Evolutionary conservation across 257 asterid genomes (phyloP).

Genomic region (Salvia miltiorrhiza): DNA sequence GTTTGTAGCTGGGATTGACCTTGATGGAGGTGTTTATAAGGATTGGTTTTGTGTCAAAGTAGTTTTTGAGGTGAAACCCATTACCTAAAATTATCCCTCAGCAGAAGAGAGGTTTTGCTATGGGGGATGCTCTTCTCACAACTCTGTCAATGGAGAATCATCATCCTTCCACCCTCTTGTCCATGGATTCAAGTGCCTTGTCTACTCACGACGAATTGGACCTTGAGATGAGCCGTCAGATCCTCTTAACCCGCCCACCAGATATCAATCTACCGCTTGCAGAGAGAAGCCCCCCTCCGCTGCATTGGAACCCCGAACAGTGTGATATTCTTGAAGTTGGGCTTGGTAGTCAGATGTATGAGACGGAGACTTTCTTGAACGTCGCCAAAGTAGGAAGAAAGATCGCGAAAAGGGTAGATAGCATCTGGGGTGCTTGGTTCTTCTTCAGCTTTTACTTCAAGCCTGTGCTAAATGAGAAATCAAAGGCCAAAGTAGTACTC

Average conservation of each 20-base stretch:
- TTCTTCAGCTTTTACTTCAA: slow-evolving; percentile 91
- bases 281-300: slow-evolving; percentile 76
- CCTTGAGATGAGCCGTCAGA: slow-evolving; percentile 74
- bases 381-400: slow-evolving; percentile 68
- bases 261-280: slow-evolving; percentile 84
- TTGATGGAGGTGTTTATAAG: slow-evolving; percentile 21
- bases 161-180: slow-evolving; percentile 86
- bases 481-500: slow-evolving; percentile 63
- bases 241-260: slow-evolving; percentile 69
- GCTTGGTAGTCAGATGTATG: slow-evolving; percentile 62
- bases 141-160: slow-evolving; percentile 75
- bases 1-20: slow-evolving; percentile 34
- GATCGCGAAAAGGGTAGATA: slow-evolving; percentile 71
- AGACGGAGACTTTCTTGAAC: slow-evolving; percentile 49
- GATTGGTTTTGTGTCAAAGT: slow-evolving; percentile 29
- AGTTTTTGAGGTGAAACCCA: slow-evolving; percentile 32
- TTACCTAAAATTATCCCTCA: slow-evolving; percentile 12
- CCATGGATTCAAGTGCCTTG: slow-evolving; percentile 92
- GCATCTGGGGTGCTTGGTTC: slow-evolving; percentile 99
- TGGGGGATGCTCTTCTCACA: slow-evolving; percentile 75
- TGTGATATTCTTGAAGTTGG: slow-evolving; percentile 87
- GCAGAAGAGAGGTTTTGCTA: slow-evolving; percentile 28
- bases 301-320: slow-evolving; percentile 65
- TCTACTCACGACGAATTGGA: slow-evolving; percentile 75
- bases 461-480: slow-evolving; percentile 79